phyloP scores from a whole-genome alignment of 257 asterid species.

The Cinchona pubescens region DNA sequence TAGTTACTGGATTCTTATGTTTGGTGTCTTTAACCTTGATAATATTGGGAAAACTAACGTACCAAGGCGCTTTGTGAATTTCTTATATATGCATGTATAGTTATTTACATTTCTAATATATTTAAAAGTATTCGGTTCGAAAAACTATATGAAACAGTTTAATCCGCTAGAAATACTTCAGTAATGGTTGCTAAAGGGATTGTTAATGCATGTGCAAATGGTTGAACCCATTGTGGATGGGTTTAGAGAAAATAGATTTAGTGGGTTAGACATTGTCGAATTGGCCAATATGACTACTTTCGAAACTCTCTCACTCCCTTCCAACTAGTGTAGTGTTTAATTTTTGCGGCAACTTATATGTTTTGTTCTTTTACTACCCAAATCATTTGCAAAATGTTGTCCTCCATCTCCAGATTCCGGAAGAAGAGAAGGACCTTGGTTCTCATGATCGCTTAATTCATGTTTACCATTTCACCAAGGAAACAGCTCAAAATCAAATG shows the following conservation, averaged over 20 bases:
- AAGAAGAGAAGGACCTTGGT: slow-evolving; percentile 83
- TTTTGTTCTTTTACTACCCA: not conserved
- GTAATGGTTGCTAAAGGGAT: not conserved
- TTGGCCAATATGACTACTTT: not conserved
- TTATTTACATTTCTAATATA: not conserved
- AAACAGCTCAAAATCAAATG: slow-evolving; percentile 78
- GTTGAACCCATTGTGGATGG: not conserved
- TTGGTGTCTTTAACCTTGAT: not conserved
- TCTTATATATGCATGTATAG: not conserved
- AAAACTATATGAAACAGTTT: not conserved
- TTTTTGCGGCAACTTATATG: not conserved
- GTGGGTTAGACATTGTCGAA: not conserved
- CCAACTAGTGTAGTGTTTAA: not conserved
- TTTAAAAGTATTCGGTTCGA: not conserved
- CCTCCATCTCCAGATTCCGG: slow-evolving; percentile 61
- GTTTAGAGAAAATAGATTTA: not conserved
- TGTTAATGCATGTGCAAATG: not conserved
- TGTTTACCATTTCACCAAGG: slow-evolving; percentile 84
- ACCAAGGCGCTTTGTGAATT: not conserved
- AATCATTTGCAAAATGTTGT: not conserved
- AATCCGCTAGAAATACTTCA: not conserved
- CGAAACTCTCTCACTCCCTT: not conserved
- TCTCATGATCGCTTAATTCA: slow-evolving; percentile 74
- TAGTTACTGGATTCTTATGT: not conserved
- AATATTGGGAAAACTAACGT: not conserved